Evolutionary conservation across 176 grass and related monocot species (phyloP).

Genomic region (Ensete glaucum): DNA sequence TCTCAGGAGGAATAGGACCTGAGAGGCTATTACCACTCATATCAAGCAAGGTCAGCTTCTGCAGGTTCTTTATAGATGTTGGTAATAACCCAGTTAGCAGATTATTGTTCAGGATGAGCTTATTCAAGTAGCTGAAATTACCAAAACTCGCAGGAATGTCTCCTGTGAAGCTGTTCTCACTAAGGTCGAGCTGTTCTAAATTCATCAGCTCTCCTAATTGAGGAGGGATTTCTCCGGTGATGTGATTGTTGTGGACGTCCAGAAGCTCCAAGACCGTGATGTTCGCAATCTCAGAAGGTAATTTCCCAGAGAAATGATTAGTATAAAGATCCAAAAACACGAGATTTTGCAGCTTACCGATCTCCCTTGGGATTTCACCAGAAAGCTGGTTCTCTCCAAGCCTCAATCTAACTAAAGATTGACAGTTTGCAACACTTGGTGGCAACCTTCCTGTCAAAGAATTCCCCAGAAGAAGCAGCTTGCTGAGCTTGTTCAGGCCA

Average conservation of each 20-base stretch:
- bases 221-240: conserved; percentile 29
- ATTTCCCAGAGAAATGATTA: conserved; percentile 23
- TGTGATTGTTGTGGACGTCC: conserved; percentile 27
- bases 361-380: conserved; percentile 56
- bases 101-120: conserved; percentile 36
- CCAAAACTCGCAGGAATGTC: conserved; percentile 17
- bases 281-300: conserved; percentile 26
- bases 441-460: conserved; percentile 55
- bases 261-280: conserved; percentile 22
- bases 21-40: conserved; percentile 33
- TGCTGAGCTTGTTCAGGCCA: conserved; percentile 74
- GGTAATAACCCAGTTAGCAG: conserved; percentile 30
- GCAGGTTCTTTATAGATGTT: conserved; percentile 26
- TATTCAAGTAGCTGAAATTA: conserved; percentile 30
- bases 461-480: conserved; percentile 84
- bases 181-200: conserved; percentile 15
- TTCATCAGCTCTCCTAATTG: conserved; percentile 27
- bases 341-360: conserved; percentile 26
- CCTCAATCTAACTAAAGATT: conserved; percentile 67
- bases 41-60: conserved; percentile 27
- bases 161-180: conserved; percentile 31
- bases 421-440: conserved; percentile 50
- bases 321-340: neutral
- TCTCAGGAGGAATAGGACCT: conserved; percentile 33
- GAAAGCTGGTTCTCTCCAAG: conserved; percentile 70